These are phyloP conservation scores for Hyphopichia fennica DNA, from an alignment of 1,139 yeast species.

Conservation along the genomic window DNA sequence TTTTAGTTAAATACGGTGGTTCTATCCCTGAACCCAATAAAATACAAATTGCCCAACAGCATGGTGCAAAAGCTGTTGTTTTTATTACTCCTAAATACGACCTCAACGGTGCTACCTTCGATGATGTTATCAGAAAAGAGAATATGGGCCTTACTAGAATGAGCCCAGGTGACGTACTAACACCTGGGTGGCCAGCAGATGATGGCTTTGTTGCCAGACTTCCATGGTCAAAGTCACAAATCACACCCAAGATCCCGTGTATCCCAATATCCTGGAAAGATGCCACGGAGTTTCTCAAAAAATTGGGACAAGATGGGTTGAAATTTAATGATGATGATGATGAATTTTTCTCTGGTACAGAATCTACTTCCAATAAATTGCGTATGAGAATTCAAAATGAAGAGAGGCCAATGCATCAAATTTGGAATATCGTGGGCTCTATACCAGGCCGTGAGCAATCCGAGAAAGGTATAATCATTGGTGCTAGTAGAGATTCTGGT, in stretches of 20 bases:
- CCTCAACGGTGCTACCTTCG: constrained; percentile 37
- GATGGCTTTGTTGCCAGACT: constrained; percentile 36
- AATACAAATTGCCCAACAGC: constrained; percentile 29
- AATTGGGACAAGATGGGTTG: constrained; percentile 50
- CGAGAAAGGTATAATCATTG: constrained; percentile 73
- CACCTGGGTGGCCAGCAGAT: constrained; percentile 75
- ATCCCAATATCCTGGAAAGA: constrained; percentile 76
- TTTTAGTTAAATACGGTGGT: constrained; percentile 65
- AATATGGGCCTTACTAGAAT: constrained; percentile 66
- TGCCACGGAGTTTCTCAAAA: constrained; percentile 50
- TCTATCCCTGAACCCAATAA: constrained; percentile 38
- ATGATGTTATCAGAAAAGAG: constrained; percentile 57
- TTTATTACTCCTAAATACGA: constrained; percentile 32
- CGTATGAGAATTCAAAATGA: constrained; percentile 46
- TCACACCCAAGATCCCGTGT: constrained; percentile 71
- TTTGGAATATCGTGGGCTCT: constrained; percentile 80
- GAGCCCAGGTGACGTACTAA: constrained; percentile 75
- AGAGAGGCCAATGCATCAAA: constrained; percentile 59
- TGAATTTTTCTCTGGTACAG: constrained; percentile 29
- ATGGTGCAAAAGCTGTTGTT: constrained; percentile 35
- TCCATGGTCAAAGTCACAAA: constrained; percentile 48
- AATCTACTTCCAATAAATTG: constrained; percentile 30
- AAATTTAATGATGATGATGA: constrained; percentile 25
- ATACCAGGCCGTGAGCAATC: constrained; percentile 80
- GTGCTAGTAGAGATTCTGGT: constrained; percentile 79